phyloP scores from a whole-genome alignment of 2,329 filamentous ascomycete genomes.

The Ophiocordyceps australis region DNA sequence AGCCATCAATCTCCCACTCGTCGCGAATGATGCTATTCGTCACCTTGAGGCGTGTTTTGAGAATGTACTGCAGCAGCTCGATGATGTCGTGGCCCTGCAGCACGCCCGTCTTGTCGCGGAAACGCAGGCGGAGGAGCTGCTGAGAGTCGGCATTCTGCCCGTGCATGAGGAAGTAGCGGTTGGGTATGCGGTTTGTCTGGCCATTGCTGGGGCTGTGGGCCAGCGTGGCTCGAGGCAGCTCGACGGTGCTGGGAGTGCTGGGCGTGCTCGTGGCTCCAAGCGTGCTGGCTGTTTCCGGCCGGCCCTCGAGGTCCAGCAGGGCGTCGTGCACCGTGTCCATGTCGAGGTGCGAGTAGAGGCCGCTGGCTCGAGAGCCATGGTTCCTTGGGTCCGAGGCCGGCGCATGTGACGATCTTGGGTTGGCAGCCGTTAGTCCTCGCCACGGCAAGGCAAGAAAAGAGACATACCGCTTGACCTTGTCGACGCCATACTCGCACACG shows the following conservation, averaged over 20 bases:
- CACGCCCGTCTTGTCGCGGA: slow-evolving; percentile 8
- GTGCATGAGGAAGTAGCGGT: slow-evolving; percentile 3
- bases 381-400: slow-evolving; percentile 6
- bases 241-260: not conserved
- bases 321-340: slow-evolving; percentile 14
- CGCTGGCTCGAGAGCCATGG: slow-evolving; percentile 1
- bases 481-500: slow-evolving; percentile 23
- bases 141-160: slow-evolving; percentile 2
- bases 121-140: slow-evolving; percentile 8
- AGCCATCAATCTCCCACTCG: slow-evolving; percentile 11
- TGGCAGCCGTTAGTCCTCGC: not conserved
- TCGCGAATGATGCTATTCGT: slow-evolving; percentile 12
- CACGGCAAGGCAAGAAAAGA: not conserved
- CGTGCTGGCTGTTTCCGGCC: too few relatives aligned
- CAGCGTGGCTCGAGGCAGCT: not conserved
- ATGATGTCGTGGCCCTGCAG: slow-evolving; percentile 9
- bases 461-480: slow-evolving; percentile 8
- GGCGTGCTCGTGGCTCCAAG: not conserved
- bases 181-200: too few relatives aligned
- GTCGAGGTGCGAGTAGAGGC: slow-evolving; percentile 18
- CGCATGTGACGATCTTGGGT: slow-evolving; percentile 1
- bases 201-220: not conserved
- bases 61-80: slow-evolving; percentile 10
- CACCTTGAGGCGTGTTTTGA: slow-evolving; percentile 11
- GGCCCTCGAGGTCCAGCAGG: slow-evolving; percentile 13